Percentiles rank a stretch among this genome's conserved stretches.
These are phyloP conservation scores for Bryoglossum gracile DNA, from an alignment of 495 filamentous ascomycete genomes.

Conservation along the genomic window DNA sequence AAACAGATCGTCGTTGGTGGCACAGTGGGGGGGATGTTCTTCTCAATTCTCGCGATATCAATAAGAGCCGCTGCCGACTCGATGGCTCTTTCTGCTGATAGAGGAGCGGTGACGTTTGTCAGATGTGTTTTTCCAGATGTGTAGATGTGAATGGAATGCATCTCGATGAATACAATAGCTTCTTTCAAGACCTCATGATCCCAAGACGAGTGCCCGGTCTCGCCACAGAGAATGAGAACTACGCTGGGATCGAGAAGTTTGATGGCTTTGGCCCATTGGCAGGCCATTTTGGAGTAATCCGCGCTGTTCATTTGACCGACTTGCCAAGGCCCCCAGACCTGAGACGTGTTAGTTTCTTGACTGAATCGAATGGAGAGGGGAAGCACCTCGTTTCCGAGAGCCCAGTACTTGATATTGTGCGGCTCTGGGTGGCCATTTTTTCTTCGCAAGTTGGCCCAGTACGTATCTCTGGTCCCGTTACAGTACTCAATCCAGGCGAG, in stretches of 20 bases:
- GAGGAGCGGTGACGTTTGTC: conserved; percentile 58
- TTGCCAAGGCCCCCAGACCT: conserved; percentile 73
- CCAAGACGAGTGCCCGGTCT: conserved; percentile 61
- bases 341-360: conserved; percentile 36
- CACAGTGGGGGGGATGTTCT: conserved; percentile 44
- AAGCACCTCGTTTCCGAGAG: conserved; percentile 57
- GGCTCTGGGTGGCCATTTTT: conserved; percentile 65
- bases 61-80: conserved; percentile 60
- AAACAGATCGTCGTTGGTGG: conserved; percentile 62
- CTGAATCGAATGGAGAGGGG: background rate
- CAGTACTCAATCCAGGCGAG: conserved; percentile 79
- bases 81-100: conserved; percentile 67
- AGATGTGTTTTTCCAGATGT: conserved; percentile 46
- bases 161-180: conserved; percentile 61
- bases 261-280: conserved; percentile 75
- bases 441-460: conserved; percentile 70
- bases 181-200: conserved; percentile 64
- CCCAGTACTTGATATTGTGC: conserved; percentile 59
- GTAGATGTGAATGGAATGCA: conserved; percentile 62
- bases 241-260: conserved; percentile 66
- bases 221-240: conserved; percentile 61
- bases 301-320: conserved; percentile 67
- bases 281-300: conserved; percentile 67
- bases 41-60: conserved; percentile 68
- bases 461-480: conserved; percentile 62